phyloP scores from a whole-genome alignment of 306 rosid genomes.

The Herpetospermum pedunculosum region DNA sequence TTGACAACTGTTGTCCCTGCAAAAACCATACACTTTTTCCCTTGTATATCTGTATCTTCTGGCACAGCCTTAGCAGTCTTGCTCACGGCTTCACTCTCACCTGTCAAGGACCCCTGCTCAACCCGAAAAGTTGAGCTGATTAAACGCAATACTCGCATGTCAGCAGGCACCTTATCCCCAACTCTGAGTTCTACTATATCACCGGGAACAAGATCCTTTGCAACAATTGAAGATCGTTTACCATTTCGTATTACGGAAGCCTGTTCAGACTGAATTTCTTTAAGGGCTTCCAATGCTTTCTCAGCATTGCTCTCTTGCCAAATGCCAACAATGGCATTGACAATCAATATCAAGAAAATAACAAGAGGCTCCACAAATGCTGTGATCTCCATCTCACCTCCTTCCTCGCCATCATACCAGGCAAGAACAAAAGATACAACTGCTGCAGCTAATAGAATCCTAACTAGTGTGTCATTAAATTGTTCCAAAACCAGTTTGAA shows the following conservation, averaged over 20 bases:
- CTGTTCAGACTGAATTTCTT: conserved; percentile 86
- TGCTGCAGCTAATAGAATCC: conserved; percentile 80
- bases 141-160: conserved; percentile 29
- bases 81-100: conserved; percentile 47
- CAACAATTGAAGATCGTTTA: conserved; percentile 30
- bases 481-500: conserved; percentile 60
- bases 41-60: conserved; percentile 32
- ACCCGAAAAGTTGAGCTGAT: conserved; percentile 35
- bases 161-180: conserved; percentile 43
- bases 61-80: conserved; percentile 31
- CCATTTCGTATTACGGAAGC: conserved; percentile 53
- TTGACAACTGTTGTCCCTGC: conserved; percentile 59
- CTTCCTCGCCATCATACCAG: conserved; percentile 66
- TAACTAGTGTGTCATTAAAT: conserved; percentile 76
- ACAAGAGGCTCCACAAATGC: conserved; percentile 45
- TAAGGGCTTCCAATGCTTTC: conserved; percentile 82
- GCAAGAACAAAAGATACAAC: conserved; percentile 77
- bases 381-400: conserved; percentile 36
- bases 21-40: conserved; percentile 29
- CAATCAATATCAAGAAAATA: conserved; percentile 37
- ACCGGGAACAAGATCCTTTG: conserved; percentile 82
- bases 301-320: conserved; percentile 98
- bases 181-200: conserved; percentile 37
- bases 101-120: conserved; percentile 40
- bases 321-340: conserved; percentile 63